Evolutionary conservation across 2,329 filamentous ascomycete species (phyloP), one percentile per base, ranked within the genome.

Genomic region (Neobulgaria alba): DNA sequence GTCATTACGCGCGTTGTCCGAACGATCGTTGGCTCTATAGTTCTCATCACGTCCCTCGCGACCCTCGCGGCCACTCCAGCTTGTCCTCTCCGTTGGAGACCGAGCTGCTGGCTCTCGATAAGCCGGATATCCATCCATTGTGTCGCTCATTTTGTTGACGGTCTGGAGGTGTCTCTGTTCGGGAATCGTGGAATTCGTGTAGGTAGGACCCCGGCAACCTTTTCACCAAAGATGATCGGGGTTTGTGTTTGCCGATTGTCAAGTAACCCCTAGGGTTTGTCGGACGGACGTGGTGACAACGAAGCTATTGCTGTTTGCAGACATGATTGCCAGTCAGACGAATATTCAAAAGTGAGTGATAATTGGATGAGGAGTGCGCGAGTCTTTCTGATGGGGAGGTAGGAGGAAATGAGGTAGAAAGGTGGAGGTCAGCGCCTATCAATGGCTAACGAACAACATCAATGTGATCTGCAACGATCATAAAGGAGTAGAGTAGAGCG

Each of bases 1-100:
- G 54, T 83, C 77, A 36, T 67, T 65, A 45, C 72, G 65, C 36
- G 42, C 19, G 17, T 41, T 48, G 15, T 77, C 75, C 20, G 52
- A 18, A 15, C 51, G 52, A 34, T 59, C 55, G 31, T 23, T 46
- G 31, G 48, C 35, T 41, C 56, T 55, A 33, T 56, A 55, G 30
- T 36, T 44, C 40, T 56, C 55, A 41, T 61, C 57, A 32, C 57
- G 57, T 48, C 54, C 53, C 41, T 61, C 57, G 31, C 57, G 57
- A 49, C 54, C 53, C 41, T 61, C 57, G 23, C 58, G 57, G 51
- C 56, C 52, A 39, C 52, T 52, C 57, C 58, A 61, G 30, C 45
- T 56, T 36, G 55, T 50, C 48, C 58, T 57, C 43, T 60, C 57
- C 8, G 45, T 40, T n/a, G 59, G 59, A 8, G 59, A 61, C 37